phyloP scores from a whole-genome alignment of 805 yeast species.

The Monosporozyma aquatica region DNA sequence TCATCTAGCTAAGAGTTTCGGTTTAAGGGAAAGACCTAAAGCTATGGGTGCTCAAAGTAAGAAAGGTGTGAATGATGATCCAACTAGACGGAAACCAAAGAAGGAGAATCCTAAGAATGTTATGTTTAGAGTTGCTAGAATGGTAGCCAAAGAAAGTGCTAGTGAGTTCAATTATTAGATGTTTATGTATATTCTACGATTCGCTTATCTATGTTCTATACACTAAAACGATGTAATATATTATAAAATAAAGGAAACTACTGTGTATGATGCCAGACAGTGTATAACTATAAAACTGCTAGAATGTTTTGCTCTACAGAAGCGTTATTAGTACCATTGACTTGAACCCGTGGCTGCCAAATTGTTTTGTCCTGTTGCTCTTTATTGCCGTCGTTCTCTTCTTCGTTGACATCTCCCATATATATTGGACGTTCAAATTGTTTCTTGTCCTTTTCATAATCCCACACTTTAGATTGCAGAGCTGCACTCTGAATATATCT shows the following conservation, averaged over 20 bases:
- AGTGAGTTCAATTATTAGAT: constrained; percentile 59
- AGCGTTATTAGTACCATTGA: constrained; percentile 12
- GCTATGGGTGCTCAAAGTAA: constrained; percentile 43
- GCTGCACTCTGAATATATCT: constrained; percentile 13
- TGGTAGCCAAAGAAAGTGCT: constrained; percentile 52
- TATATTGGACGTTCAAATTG: constrained; percentile 51
- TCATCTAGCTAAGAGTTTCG: constrained; percentile 92
- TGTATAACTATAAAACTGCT: constrained; percentile 17
- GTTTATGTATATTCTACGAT: not conserved
- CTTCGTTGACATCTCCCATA: constrained; percentile 10
- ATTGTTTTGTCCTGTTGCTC: not conserved
- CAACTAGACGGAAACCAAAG: constrained; percentile 32
- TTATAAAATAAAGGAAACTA: not conserved
- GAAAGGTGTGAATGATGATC: constrained; percentile 23
- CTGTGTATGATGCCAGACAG: not conserved
- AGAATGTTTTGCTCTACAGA: constrained; percentile 25
- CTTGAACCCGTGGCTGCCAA: constrained; percentile 21
- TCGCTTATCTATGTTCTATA: no score
- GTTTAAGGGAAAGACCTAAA: constrained; percentile 89
- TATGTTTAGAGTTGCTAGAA: constrained; percentile 66
- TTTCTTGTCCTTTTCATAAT: constrained; percentile 42
- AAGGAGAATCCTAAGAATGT: constrained; percentile 64
- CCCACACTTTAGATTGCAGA: constrained; percentile 44
- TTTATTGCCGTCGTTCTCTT: not conserved
- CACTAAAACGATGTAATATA: not conserved